Base-by-base conservation (phyloP, 2,329 filamentous ascomycete genomes). In the Epichloe coenophiala region DNA sequence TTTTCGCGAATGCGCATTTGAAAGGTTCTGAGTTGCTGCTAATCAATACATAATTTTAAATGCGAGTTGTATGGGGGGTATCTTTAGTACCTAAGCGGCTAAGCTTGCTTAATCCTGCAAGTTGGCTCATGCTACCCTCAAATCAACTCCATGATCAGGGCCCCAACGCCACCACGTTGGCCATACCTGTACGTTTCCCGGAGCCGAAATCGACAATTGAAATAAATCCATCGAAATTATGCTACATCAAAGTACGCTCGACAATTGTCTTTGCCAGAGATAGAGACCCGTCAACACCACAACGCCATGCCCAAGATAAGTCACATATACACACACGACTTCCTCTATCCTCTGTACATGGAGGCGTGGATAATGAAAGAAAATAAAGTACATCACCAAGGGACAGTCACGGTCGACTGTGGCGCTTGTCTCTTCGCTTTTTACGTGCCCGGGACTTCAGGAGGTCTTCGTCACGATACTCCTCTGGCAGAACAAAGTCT, bases 401-500 rank as follows among this genome's bases (percentile, higher is more conserved):
- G 47, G n/a, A 51, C 49, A 7, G 49, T 67, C 58, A 70, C 51
- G 66, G 56, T 54, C 65, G 65, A 55, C 68, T 77, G 55, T 74
- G 73, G 51, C 81, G 68, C 64, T 75, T 78, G 48, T 80, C 71
- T 58, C 78, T 71, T 55, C 84, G 73, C 63, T 80, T 76, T 78
- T 78, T 79, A 54, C 84, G 69, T 36, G 80, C 84, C 53, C 77
- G 78, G 15, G 75, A 71, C 59, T 74, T 76, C 54, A 81, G 63
- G 39, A 68, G 72, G 58, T 78, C 76, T 56, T 73, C 70, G 64
- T 84, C 64, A 63, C 71, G 67, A 53, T 77, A 79, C 38, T 84
- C 84, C 6, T 77, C 71, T 0, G 90, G 87, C 48, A 95, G 69
- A 51, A 79, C 74, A 62, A 96, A 97, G 41, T 95, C 86, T 35